These are phyloP conservation scores for Hapsidospora chrysogenum DNA, from an alignment of 495 filamentous ascomycete species.

Conservation along the genomic window DNA sequence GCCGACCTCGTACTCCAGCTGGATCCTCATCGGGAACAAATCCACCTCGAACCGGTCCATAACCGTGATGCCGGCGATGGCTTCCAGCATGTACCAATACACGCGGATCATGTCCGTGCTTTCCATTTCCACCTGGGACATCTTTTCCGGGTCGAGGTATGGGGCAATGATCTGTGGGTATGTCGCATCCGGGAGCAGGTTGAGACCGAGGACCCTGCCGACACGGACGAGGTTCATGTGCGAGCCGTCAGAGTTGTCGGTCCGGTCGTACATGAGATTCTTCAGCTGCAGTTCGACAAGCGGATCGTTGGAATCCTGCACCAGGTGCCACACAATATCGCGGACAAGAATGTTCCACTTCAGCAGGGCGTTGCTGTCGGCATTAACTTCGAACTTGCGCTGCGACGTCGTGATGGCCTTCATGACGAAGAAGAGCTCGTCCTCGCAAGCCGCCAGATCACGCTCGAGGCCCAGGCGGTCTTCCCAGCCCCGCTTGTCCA, in stretches of 20 bases:
- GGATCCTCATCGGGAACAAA: slow-evolving; percentile 81
- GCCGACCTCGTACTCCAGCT: slow-evolving; percentile 84
- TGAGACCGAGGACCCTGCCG: slow-evolving; percentile 66
- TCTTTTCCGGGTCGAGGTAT: slow-evolving; percentile 50
- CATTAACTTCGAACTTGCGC: slow-evolving; percentile 59
- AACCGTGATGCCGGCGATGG: slow-evolving; percentile 93
- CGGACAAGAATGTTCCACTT: slow-evolving; percentile 79
- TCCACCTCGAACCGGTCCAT: slow-evolving; percentile 95
- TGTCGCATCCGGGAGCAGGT: slow-evolving; percentile 73
- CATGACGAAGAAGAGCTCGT: slow-evolving; percentile 99
- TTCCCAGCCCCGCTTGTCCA: slow-evolving; percentile 85
- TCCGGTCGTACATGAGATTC: slow-evolving; percentile 80
- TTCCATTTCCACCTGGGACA: slow-evolving; percentile 28
- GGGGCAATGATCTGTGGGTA: slow-evolving; percentile 94
- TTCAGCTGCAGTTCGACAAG: slow-evolving; percentile 87
- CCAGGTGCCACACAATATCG: slow-evolving; percentile 94
- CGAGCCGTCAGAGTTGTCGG: slow-evolving; percentile 90
- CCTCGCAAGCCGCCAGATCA: slow-evolving; percentile 77
- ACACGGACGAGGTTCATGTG: slow-evolving; percentile 86
- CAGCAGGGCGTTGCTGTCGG: slow-evolving; percentile 58
- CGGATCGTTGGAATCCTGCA: slow-evolving; percentile 68
- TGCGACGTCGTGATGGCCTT: slow-evolving; percentile 97
- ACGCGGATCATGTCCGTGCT: slow-evolving; percentile 68
- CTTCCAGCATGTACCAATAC: slow-evolving; percentile 95
- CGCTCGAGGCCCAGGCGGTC: slow-evolving; percentile 73